A percentile compares a stretch with the other conserved stretches of the same genome.
These are phyloP conservation scores for Cercospora nicotianae DNA, from an alignment of 2,329 filamentous ascomycete species.

Conservation along the genomic window DNA sequence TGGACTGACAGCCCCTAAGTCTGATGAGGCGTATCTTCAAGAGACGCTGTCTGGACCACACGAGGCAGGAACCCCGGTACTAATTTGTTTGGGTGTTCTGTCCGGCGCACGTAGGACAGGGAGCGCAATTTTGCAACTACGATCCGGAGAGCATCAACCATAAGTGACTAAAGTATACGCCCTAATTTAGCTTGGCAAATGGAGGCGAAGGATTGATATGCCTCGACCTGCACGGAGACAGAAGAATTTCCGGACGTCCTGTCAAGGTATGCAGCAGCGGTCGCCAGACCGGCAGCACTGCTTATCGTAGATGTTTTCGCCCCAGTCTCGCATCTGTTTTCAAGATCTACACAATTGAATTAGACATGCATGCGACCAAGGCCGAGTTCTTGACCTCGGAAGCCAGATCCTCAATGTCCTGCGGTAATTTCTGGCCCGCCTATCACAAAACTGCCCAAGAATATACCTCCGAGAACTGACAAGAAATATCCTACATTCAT, in stretches of 20 bases:
- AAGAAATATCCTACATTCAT: constrained; percentile 82
- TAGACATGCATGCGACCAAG: background rate
- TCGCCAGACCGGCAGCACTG: background rate
- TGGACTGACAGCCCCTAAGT: background rate
- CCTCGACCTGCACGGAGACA: too few relatives aligned
- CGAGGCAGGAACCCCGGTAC: background rate
- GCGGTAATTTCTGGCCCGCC: background rate
- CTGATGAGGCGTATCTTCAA: background rate
- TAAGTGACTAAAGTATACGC: background rate
- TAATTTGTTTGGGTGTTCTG: too few relatives aligned
- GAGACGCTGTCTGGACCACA: background rate
- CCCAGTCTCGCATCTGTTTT: background rate
- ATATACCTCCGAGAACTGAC: constrained; percentile 70
- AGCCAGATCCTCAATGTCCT: background rate
- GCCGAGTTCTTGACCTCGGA: too few relatives aligned
- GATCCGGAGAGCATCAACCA: background rate
- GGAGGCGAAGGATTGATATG: background rate
- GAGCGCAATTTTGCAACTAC: background rate
- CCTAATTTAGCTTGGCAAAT: background rate
- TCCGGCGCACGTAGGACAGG: background rate
- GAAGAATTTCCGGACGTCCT: background rate
- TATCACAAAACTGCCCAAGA: constrained; percentile 59
- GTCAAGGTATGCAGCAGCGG: background rate
- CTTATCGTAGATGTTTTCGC: background rate
- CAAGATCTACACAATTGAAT: background rate